These are phyloP conservation scores for Yarrowia galli DNA, from an alignment of 1,139 yeast species.

Conservation along the genomic window DNA sequence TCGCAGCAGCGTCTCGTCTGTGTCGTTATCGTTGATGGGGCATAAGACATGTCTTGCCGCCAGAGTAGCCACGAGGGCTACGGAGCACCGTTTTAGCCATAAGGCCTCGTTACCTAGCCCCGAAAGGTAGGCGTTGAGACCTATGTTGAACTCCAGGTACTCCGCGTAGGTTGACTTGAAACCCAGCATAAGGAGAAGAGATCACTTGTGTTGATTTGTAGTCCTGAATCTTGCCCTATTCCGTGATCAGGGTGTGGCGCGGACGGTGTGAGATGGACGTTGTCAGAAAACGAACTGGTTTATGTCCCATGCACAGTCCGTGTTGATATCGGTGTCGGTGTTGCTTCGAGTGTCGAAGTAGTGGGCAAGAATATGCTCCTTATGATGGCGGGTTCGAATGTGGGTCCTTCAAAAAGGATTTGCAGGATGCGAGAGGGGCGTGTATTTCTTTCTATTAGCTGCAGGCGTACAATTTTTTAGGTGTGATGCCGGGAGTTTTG, in stretches of 20 bases:
- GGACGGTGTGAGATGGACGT: neutral
- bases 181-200: neutral
- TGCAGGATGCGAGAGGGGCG: constrained; percentile 1
- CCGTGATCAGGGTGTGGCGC: neutral
- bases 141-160: constrained; percentile 15
- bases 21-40: constrained; percentile 15
- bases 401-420: neutral
- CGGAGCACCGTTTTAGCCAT: constrained; percentile 29
- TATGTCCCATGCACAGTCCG: neutral
- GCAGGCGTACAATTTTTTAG: constrained; percentile 20
- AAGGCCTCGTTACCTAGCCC: constrained; percentile 20
- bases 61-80: constrained; percentile 4
- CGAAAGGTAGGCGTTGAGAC: constrained; percentile 8
- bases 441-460: constrained; percentile 2
- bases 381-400: neutral
- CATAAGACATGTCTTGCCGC: constrained; percentile 13
- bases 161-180: constrained; percentile 24
- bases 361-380: neutral
- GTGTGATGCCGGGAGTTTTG: neutral
- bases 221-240: neutral
- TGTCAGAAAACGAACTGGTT: neutral
- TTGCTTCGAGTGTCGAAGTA: neutral
- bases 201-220: neutral
- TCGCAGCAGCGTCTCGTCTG: constrained; percentile 26
- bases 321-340: neutral